Evolutionary conservation across 169 alveolate species (phyloP).

Genomic region (Eimeria falciformis): DNA sequence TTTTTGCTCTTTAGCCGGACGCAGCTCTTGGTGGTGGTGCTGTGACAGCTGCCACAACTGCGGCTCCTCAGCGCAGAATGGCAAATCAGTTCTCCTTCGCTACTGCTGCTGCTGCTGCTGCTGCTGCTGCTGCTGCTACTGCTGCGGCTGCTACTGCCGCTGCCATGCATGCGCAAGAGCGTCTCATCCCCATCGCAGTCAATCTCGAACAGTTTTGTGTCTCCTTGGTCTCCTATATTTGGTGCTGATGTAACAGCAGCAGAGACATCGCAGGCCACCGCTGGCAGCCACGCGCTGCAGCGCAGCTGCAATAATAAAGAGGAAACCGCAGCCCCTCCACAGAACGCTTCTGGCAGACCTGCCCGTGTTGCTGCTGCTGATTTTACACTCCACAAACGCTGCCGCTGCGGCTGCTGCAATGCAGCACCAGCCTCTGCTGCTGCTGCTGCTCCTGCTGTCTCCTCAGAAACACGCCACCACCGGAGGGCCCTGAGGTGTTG

Average conservation of each 20-base stretch:
- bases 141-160: conserved; percentile 39
- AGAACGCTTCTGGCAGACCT: not conserved
- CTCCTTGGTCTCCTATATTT: not conserved
- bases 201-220: not conserved
- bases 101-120: conserved; percentile 15
- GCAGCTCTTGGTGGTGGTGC: conserved; percentile 11
- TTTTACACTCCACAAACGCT: not conserved
- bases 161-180: not conserved
- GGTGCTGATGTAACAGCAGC: not conserved
- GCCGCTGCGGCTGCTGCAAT: conserved; percentile 25
- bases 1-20: not conserved
- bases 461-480: conserved; percentile 5
- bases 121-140: not conserved
- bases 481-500: conserved; percentile 23
- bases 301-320: conserved; percentile 60
- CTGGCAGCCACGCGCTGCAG: conserved; percentile 64
- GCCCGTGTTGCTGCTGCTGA: conserved; percentile 14
- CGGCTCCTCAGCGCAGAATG: not conserved
- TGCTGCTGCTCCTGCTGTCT: conserved; percentile 1
- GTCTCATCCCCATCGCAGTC: conserved; percentile 51
- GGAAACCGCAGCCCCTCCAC: conserved; percentile 15
- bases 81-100: not conserved
- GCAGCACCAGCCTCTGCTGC: no score
- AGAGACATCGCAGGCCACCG: conserved; percentile 40
- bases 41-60: conserved; percentile 39